Base-by-base conservation (phyloP, 768 basidiomycete species). In the Auricularia sp. region DNA sequence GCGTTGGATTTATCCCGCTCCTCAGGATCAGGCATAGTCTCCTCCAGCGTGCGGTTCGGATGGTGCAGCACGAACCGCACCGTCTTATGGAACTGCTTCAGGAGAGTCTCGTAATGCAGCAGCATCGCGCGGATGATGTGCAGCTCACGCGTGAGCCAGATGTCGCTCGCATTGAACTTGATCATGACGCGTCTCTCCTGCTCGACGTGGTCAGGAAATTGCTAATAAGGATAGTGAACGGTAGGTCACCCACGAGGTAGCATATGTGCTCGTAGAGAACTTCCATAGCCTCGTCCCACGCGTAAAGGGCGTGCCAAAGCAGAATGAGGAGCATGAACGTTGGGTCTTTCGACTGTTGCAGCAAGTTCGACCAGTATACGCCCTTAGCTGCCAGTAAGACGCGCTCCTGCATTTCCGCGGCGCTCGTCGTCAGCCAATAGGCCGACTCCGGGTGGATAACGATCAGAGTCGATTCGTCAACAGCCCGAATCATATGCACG, bases 211-310 rank as follows among this genome's bases (percentile, higher is more conserved):
- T 61, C 21, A 61, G 36, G 6, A 34, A 1, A 21, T 61, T 6
- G 60, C 16, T 16, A 23, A 21, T 21, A 11, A 56, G 23, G 29
- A 3, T 14, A 2, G 3, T 21, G 11, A 44, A 44, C 43, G 43
- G 42, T 8, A 29, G 29, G 12, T 14, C 23, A 70, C 81, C 59
- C 69, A 84, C 83, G 72, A 86, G 72, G 64, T 66, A 75, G 64
- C 77, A 80, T 29, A 86, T 77, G 67, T 86, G 81, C 10, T 68
- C 66, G 64, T 84, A 84, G 42, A 86, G 68, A 14, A 73, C 72
- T 67, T 84, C 84, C 33, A 85, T 74, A 0, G 82, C 73, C 70
- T 86, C 83, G 61, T 86, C 85, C 83, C 85, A 86, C 0, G 83
- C 79, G 68, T 86, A 86, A 34, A 85, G 68, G 0, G 83, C 79